Conservation (phyloP, 202 grass and related monocot genomes). For the Tripidium arundinaceum region DNA sequence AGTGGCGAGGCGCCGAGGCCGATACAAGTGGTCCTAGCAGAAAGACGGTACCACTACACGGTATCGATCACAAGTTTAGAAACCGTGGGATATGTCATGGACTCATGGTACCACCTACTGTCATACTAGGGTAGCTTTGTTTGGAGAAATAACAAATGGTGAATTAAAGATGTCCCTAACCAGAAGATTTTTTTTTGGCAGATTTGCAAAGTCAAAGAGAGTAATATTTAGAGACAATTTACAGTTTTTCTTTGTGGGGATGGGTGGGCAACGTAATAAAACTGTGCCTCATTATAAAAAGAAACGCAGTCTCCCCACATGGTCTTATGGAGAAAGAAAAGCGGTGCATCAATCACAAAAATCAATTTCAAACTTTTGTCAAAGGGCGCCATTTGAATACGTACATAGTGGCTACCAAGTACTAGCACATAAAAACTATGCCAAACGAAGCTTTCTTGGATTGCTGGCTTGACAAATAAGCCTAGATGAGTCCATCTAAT, state of each 20-base stretch:
- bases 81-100: no score
- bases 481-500: background rate
- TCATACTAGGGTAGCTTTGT: no score
- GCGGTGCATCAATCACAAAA: background rate
- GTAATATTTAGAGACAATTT: background rate
- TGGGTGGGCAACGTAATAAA: background rate
- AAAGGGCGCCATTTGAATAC: background rate
- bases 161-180: no score
- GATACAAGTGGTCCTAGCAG: background rate
- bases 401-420: background rate
- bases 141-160: no score
- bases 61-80: no score
- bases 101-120: no score
- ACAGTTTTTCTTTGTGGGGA: background rate
- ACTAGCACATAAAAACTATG: background rate
- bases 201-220: no score
- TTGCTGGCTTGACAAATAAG: background rate
- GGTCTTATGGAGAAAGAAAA: background rate
- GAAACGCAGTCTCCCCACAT: background rate
- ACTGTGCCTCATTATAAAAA: background rate
- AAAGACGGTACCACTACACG: background rate
- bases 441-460: background rate
- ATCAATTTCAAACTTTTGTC: background rate
- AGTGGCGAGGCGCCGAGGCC: no score
- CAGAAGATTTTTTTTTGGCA: no score